Base-by-base conservation (phyloP, 2,329 filamentous ascomycete genomes). In the Anisogramma anomala region DNA sequence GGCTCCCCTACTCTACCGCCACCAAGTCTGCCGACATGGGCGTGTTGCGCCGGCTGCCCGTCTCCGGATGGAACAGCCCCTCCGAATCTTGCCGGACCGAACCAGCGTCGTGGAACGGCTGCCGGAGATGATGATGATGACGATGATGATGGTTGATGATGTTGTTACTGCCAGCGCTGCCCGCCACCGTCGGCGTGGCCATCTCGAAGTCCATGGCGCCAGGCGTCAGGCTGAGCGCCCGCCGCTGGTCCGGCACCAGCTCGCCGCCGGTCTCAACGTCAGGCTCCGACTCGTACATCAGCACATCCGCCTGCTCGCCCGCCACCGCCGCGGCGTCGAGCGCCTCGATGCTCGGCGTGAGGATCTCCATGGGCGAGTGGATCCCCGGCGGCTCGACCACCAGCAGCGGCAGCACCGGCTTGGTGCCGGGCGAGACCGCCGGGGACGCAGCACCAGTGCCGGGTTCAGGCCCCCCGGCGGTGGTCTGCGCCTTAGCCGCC, bases 231-330 rank as follows among this genome's bases (percentile, higher is more conserved):
- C 52, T 43, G 28, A 30, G 17, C 8, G 31, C 33, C 18, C 19
- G 22, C 14, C 36, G 20, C 20, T 27, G 19, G 27, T 39, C 32
- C 14, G 48, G 56, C 33, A 52, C 49, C 19, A 56, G 55, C 35
- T 62, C 62, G 9, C 4, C 63, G 62, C 15, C 55, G 41, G 41
- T 59, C 63, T 69, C 43, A 58, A 61, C 5, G 56, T 53, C 43
- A 71, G 36, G 18, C 17, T 46, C 43, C 4, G 44, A 46, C 19
- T 41, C 69, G n/a, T 67, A 71, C 65, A 70, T 70, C 33, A 71
- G 67, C 5, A 69, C 55, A 23, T 73, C 69, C 23, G 55, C 50
- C 30, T 39, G 47, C 23, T 55, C 19, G 2, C 49, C 49, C 33
- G 48, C 49, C 49, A 49, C 54, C 36, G 46, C 55, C 0, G 18